Evolutionary conservation across 164 flowering plant species (phyloP).

Genomic region (Houttuynia cordata): DNA sequence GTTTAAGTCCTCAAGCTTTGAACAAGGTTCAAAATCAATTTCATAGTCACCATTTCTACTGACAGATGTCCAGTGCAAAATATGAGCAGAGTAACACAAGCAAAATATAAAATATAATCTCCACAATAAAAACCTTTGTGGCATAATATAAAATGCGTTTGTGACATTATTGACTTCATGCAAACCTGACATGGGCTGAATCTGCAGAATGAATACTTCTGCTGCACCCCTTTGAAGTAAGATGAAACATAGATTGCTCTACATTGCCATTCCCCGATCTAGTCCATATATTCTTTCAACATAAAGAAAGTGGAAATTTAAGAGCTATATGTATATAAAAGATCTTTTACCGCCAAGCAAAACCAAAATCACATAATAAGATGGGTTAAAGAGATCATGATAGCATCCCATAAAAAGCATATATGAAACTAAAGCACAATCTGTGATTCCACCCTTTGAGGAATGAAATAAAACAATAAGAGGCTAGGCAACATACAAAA

Average conservation of each 20-base stretch:
- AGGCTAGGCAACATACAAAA: background rate
- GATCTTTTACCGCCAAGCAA: background rate
- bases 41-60: slow-evolving; percentile 33
- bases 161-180: no score
- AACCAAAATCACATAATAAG: background rate
- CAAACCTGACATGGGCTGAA: slow-evolving; percentile 32
- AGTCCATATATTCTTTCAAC: slow-evolving; percentile 26
- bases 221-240: slow-evolving; percentile 15
- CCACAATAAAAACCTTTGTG: background rate
- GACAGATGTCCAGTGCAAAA: slow-evolving; percentile 9
- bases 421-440: background rate
- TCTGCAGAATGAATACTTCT: slow-evolving; percentile 22
- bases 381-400: background rate
- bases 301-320: slow-evolving; percentile 1
- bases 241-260: slow-evolving; percentile 13
- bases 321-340: no score
- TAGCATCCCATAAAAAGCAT: background rate
- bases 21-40: slow-evolving; percentile 66
- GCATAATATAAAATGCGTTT: background rate
- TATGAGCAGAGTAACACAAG: slow-evolving; percentile 3
- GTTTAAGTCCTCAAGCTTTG: slow-evolving; percentile 84
- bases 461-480: background rate
- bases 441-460: background rate
- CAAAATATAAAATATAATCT: background rate
- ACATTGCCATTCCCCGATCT: slow-evolving; percentile 29